A percentile compares a stretch with the other conserved stretches of the same genome.
Evolutionary conservation across 192 early-diverging fungal genomes (phyloP).

Genomic region (Coemansia sp.): DNA sequence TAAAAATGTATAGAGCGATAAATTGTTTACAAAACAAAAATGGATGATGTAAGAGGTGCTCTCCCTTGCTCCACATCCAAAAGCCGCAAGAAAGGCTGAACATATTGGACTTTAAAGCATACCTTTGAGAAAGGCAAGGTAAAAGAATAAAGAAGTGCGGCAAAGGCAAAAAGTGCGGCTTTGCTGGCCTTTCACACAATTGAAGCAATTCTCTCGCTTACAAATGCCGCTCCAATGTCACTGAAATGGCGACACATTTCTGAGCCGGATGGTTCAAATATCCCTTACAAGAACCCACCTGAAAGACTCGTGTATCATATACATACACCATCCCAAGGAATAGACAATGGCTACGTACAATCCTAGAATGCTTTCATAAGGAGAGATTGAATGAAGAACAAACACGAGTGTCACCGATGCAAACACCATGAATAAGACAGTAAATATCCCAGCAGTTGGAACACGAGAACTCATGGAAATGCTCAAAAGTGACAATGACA

Average conservation of each 20-base stretch:
- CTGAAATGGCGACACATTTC: not conserved
- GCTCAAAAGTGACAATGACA: not conserved
- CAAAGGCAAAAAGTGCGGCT: too few species aligned
- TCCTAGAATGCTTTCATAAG: not conserved
- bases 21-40: too few species aligned
- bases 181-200: too few species aligned
- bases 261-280: not conserved
- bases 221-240: too few species aligned
- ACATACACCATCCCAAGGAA: not conserved
- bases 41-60: too few species aligned
- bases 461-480: not conserved
- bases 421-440: not conserved
- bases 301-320: conserved; percentile 5
- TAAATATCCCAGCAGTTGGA: not conserved
- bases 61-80: too few species aligned
- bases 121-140: too few species aligned
- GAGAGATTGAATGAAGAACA: not conserved
- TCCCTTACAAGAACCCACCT: not conserved
- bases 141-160: too few species aligned
- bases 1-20: too few species aligned
- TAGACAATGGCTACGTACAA: not conserved
- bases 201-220: too few species aligned
- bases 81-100: too few species aligned
- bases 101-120: too few species aligned
- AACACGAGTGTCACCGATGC: not conserved